phyloP scores from a whole-genome alignment of 1,139 yeast species.

The Yamadazyma songkhlaensis region DNA sequence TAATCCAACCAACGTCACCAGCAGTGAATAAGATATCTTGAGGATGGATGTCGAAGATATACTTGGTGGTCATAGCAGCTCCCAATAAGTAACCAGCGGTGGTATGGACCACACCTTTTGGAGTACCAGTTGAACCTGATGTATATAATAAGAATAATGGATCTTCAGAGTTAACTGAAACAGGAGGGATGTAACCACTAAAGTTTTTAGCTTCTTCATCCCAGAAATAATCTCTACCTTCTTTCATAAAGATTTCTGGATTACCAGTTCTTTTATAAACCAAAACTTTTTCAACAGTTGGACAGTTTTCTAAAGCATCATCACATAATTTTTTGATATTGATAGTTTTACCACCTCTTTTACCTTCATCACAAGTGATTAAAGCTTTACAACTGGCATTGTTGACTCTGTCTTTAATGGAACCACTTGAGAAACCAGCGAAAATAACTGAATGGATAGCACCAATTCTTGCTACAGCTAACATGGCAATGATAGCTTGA shows the following conservation, averaged over 20 bases:
- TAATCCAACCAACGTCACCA: constrained; percentile 99
- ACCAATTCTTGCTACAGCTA: constrained; percentile 93
- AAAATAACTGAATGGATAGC: constrained; percentile 95
- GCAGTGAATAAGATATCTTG: constrained; percentile 93
- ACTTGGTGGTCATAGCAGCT: constrained; percentile 91
- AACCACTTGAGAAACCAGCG: constrained; percentile 96
- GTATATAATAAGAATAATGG: constrained; percentile 92
- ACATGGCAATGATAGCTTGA: constrained; percentile 90
- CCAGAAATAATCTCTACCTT: constrained; percentile 94
- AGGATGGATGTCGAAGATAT: constrained; percentile 87
- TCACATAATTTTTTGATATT: constrained; percentile 92
- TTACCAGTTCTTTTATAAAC: constrained; percentile 87
- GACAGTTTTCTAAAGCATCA: constrained; percentile 80
- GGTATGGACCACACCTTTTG: constrained; percentile 95
- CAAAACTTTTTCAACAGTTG: constrained; percentile 75
- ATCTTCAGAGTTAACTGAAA: constrained; percentile 85
- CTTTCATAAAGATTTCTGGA: constrained; percentile 59
- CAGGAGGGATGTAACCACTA: constrained; percentile 85
- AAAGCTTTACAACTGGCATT: constrained; percentile 89
- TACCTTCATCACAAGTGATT: constrained; percentile 94
- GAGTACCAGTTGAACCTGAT: constrained; percentile 96
- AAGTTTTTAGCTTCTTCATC: constrained; percentile 79
- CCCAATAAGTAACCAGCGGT: constrained; percentile 95
- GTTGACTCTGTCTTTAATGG: constrained; percentile 83
- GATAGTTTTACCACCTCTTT: constrained; percentile 92